A percentile compares a stretch with the other conserved stretches of the same genome.
Conservation (phyloP, 768 basidiomycete species). For the Trametes cingulata region DNA sequence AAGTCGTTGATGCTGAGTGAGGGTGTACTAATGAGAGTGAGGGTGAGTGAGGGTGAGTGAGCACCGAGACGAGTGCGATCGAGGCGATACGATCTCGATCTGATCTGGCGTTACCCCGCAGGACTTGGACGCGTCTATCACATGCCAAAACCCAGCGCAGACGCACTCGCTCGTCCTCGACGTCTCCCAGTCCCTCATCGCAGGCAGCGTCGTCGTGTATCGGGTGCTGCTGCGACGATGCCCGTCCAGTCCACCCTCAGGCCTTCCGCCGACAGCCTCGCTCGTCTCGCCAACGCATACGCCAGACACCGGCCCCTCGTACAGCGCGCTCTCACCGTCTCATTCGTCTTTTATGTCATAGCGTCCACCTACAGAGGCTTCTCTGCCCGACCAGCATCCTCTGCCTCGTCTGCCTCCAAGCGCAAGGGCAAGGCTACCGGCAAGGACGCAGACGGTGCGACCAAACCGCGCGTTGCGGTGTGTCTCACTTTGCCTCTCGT, state of each 20-base stretch:
- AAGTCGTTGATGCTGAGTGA: too few relatives aligned
- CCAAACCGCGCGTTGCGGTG: constrained; percentile 68
- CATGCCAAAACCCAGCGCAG: constrained; percentile 3
- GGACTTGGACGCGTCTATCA: constrained; percentile 17
- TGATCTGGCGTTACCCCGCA: constrained; percentile 8
- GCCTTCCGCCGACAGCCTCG: constrained; percentile 38
- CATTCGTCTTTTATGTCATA: constrained; percentile 73
- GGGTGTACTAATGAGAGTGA: not conserved
- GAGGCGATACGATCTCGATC: constrained; percentile 9
- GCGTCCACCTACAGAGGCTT: constrained; percentile 61
- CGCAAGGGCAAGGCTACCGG: constrained; percentile 34
- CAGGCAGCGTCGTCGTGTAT: not conserved
- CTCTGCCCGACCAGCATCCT: constrained; percentile 37
- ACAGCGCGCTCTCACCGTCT: constrained; percentile 67
- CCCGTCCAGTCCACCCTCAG: constrained; percentile 18
- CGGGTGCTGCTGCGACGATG: constrained; percentile 2
- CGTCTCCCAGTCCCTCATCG: not conserved
- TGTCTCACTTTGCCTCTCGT: constrained; percentile 30
- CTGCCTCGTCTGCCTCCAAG: constrained; percentile 29
- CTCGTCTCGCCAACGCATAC: constrained; percentile 55
- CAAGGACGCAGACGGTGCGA: constrained; percentile 41
- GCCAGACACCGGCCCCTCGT: constrained; percentile 64
- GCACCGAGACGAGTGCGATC: not conserved
- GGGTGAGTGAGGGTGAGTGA: not conserved
- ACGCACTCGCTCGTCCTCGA: not conserved